phyloP scores from a whole-genome alignment of 257 asterid species.

The Henckelia pumila region DNA sequence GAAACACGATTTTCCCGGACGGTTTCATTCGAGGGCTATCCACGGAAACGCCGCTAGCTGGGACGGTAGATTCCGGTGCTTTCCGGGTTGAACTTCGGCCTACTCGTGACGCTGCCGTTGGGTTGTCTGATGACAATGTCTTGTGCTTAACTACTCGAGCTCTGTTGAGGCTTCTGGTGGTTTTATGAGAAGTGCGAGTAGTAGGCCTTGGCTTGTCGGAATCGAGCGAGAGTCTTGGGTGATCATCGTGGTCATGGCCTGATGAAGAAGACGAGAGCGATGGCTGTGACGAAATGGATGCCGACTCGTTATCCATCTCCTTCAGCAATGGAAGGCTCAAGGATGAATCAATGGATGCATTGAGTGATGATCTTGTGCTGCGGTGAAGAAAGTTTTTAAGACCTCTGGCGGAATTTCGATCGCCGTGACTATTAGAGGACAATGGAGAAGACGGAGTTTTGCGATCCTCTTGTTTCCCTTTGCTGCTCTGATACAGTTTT shows the following conservation, averaged over 20 bases:
- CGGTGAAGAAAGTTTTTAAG: slow-evolving; percentile 41
- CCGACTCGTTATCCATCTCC: slow-evolving; percentile 40
- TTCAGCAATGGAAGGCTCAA: slow-evolving; percentile 44
- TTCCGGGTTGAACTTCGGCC: slow-evolving; percentile 17
- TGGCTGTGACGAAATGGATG: slow-evolving; percentile 34
- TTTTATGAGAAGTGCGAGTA: slow-evolving; percentile 1
- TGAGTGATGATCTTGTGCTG: slow-evolving; percentile 32
- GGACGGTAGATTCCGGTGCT: neutral
- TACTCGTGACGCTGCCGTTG: slow-evolving; percentile 9
- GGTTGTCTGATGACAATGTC: neutral
- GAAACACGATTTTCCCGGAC: slow-evolving; percentile 38
- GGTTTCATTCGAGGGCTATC: slow-evolving; percentile 39
- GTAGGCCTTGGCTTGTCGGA: slow-evolving; percentile 32
- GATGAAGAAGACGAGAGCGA: slow-evolving; percentile 66
- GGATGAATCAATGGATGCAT: slow-evolving; percentile 31
- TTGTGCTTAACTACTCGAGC: slow-evolving; percentile 16
- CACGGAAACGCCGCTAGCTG: slow-evolving; percentile 2
- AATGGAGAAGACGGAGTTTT: slow-evolving; percentile 16
- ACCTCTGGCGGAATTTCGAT: slow-evolving; percentile 20
- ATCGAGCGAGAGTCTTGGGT: slow-evolving; percentile 57
- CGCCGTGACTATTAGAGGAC: neutral
- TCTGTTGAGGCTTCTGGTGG: neutral
- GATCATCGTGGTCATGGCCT: slow-evolving; percentile 57
- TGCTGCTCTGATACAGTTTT: slow-evolving; percentile 26
- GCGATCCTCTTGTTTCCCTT: slow-evolving; percentile 14